Conservation (phyloP, 768 basidiomycete genomes). For the Mycena crocata region DNA sequence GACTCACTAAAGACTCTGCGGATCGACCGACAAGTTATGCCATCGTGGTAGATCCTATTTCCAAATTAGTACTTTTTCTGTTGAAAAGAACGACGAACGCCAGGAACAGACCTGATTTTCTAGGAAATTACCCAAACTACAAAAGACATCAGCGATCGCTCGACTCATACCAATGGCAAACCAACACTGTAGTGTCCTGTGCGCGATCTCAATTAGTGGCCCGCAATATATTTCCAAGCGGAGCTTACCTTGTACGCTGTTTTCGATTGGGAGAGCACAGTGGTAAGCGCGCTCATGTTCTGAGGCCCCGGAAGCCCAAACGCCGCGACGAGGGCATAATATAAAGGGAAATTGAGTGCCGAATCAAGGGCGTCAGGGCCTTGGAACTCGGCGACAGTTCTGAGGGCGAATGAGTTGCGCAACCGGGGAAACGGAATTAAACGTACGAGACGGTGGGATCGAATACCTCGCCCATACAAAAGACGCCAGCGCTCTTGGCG, state of each 20-base stretch:
- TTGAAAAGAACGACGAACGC: too few relatives aligned
- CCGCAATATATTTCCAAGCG: slow-evolving; percentile 9
- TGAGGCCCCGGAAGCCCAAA: slow-evolving; percentile 78
- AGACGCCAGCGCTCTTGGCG: slow-evolving; percentile 80
- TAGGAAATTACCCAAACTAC: slow-evolving; percentile 74
- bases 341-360: slow-evolving; percentile 79
- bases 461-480: slow-evolving; percentile 88
- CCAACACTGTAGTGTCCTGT: slow-evolving; percentile 31
- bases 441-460: slow-evolving; percentile 63
- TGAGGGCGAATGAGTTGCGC: slow-evolving; percentile 38
- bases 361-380: slow-evolving; percentile 73
- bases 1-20: slow-evolving; percentile 74
- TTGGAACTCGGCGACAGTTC: slow-evolving; percentile 69
- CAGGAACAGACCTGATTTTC: too few relatives aligned
- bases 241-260: slow-evolving; percentile 58
- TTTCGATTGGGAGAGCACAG: slow-evolving; percentile 65
- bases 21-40: slow-evolving; percentile 78
- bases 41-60: slow-evolving; percentile 80
- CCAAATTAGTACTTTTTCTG: too few relatives aligned
- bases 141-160: background rate
- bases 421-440: background rate
- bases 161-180: background rate
- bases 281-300: slow-evolving; percentile 69
- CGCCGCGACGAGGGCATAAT: slow-evolving; percentile 69
- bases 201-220: background rate